Base-by-base conservation (phyloP, 164 flowering plant genomes). In the Warburgia ugandensis region DNA sequence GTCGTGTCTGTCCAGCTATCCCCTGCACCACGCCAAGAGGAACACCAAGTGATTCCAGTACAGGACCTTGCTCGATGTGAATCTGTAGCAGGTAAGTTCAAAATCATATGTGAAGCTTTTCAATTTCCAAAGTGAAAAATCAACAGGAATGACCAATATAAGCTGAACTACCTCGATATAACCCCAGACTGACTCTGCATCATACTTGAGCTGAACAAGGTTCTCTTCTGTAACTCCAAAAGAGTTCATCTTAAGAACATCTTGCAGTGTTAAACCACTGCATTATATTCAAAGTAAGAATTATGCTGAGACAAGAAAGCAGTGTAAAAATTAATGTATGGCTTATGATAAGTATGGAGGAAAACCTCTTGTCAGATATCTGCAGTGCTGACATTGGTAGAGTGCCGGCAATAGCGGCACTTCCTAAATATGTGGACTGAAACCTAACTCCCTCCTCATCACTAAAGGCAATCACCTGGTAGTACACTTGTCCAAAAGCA, bases 21-120 rank as follows among this genome's bases (percentile, higher is more conserved):
- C 96, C 97, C 70, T 80, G 74, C 27, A 94, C 99, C 58, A 79
- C 76, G 48, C 81, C 97, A 38, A 94, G 83, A 62, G 99, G 96
- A 63, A 82, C 65, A 65, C 99, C 99, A 47, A 69, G 67, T 59
- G 78, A 66, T 67, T 94, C 99, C 50, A 94, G 74, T 19, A 94
- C 96, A 58, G 97, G 97, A 26, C 99, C 99, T 73, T 89, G 99
- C 55, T 94, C 97, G 68, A 94, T 94, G 58, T 94, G 97, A 70
- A 94, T 79, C 99, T 92, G 71, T 58, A 54, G 47, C 16, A 63
- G 33, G 23, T 14, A 56, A 59, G 10, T n/a, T n/a, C n/a, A n/a
- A n/a, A n/a, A n/a, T n/a, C n/a, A n/a, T n/a, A n/a, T n/a, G n/a
- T n/a, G n/a, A n/a, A n/a, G n/a, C n/a, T n/a, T n/a, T n/a, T n/a